Conservation (phyloP, 768 basidiomycete species). For the Hemileccinum impolitum region DNA sequence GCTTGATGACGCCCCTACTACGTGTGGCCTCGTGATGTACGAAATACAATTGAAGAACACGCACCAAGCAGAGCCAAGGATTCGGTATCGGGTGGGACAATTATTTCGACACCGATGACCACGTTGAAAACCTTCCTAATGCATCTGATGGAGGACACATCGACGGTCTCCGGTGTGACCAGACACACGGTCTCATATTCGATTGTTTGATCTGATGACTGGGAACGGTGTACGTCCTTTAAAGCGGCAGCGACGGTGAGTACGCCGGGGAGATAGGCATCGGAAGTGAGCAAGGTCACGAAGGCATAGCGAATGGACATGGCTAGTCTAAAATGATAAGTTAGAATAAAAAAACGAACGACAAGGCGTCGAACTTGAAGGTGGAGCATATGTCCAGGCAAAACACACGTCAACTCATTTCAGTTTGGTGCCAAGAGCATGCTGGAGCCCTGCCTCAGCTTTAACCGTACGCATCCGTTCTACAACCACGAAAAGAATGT, state of each 20-base stretch:
- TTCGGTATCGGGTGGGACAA: constrained; percentile 62
- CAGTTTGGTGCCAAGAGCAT: constrained; percentile 7
- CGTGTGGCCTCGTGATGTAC: constrained; percentile 2
- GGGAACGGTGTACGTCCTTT: constrained; percentile 59
- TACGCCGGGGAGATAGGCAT: constrained; percentile 90
- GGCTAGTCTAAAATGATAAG: constrained; percentile 24
- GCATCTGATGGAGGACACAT: constrained; percentile 74
- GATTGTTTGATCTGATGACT: constrained; percentile 43
- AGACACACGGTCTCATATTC: constrained; percentile 78
- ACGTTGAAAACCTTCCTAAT: constrained; percentile 77
- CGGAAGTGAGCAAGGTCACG: constrained; percentile 89
- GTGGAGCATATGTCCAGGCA: constrained; percentile 1
- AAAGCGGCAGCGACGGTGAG: constrained; percentile 84
- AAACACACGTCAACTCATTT: constrained; percentile 18
- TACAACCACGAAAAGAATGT: not conserved
- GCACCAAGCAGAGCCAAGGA: constrained; percentile 82
- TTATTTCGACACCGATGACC: constrained; percentile 90
- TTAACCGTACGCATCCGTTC: constrained; percentile 33
- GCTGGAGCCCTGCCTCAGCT: constrained; percentile 32
- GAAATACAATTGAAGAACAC: constrained; percentile 9
- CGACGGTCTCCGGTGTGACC: constrained; percentile 91
- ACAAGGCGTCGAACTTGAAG: not conserved
- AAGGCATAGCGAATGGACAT: constrained; percentile 78
- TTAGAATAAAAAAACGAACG: constrained; percentile 6
- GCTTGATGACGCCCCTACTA: constrained; percentile 1